Base-by-base conservation (phyloP, 495 filamentous ascomycete species). In the Margaritispora aquatica region DNA sequence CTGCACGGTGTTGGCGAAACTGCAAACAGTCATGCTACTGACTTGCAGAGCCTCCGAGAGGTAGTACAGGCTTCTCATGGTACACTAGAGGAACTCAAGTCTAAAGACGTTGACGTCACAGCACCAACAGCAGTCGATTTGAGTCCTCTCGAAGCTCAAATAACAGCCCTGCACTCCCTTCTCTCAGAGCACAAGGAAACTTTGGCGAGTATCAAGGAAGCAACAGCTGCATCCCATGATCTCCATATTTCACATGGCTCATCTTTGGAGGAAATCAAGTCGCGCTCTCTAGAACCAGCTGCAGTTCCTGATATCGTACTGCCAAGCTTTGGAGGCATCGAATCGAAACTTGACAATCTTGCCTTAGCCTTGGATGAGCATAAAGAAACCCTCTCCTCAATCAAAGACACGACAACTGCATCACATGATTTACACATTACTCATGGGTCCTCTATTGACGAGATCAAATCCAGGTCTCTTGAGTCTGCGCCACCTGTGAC, bases 1-100 rank as follows among this genome's bases (percentile, higher is more conserved):
- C 49, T 67, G 24, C 65, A 67, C 60, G 19, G 55, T 19, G 55
- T 52, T 1, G 56, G 54, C 44, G 65, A 62, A 13, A 50, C 61
- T 23, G 58, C 61, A 26, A 41, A 50, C 19, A 24, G n/a, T 8
- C 26, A 56, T 49, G 29, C 31, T 24, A 48, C 31, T 9, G 24
- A 24, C 13, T 51, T 62, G 31, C 48, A 34, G 21, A 23, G 56
- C 23, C 24, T 67, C 24, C 51, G 59, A 27, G 55, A 53, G 11
- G 54, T 26, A 26, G 58, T 66, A 9, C 26, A 64, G 23, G 49
- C 51, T 1, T 49, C 53, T 0, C 63, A 61, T 27, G 34, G 24
- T 2, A n/a, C 50, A n/a, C 51, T 65, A 23, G 55, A 65, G 9
- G 58, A 61, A 29, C 54, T 64, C 34, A 64, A 60, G n/a, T 48